Conservation (phyloP, 306 rosid species). For the Lagenaria siceraria region DNA sequence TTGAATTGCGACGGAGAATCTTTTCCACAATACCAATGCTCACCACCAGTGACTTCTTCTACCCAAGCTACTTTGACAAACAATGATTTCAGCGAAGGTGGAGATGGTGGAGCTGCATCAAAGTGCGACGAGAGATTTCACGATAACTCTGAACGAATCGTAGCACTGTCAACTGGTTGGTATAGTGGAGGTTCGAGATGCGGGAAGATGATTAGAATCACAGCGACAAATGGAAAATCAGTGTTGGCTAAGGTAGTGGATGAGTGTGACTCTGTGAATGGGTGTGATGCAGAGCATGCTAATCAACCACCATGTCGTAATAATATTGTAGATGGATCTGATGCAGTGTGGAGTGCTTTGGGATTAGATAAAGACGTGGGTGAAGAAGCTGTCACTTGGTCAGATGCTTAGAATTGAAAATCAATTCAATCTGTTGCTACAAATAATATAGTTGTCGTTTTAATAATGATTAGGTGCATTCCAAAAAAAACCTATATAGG, state of each 20-base stretch:
- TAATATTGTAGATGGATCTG: background rate
- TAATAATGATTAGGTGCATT: no score
- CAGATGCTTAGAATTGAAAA: background rate
- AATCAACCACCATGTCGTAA: background rate
- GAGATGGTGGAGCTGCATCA: no score
- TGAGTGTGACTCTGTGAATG: conserved; percentile 1
- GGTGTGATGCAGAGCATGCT: conserved; percentile 1
- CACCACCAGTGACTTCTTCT: background rate
- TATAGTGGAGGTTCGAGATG: background rate
- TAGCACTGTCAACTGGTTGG: background rate
- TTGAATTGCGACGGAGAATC: background rate
- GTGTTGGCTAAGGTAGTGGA: conserved; percentile 1
- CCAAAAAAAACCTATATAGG: no score
- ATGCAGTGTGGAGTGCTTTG: background rate
- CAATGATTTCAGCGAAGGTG: no score
- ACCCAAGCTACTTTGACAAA: background rate
- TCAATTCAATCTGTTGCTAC: background rate
- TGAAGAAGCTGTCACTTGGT: background rate
- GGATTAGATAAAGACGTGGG: background rate
- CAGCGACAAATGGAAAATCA: background rate
- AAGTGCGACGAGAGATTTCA: no score
- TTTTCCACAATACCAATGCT: background rate
- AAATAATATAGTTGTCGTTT: no score
- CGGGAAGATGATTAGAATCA: background rate
- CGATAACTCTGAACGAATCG: background rate